Conservation (phyloP, 495 filamentous ascomycete species). For the Lophiotrema nucula region DNA sequence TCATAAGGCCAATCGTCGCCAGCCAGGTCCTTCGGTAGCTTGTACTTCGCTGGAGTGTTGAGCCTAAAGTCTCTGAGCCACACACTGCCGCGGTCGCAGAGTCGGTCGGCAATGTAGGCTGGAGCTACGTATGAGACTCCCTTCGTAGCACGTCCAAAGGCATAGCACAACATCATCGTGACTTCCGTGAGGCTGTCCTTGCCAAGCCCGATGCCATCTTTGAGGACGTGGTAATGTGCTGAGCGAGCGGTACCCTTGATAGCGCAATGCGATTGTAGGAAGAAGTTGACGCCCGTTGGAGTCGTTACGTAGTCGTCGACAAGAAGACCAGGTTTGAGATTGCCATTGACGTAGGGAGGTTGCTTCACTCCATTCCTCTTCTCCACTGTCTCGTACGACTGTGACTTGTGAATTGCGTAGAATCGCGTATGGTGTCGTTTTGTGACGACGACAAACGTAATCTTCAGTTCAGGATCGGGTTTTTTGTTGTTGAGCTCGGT, state of each 20-base stretch:
- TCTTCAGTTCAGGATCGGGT: neutral
- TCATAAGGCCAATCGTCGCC: neutral
- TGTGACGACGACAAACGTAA: conserved; percentile 9
- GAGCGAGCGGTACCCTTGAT: conserved; percentile 6
- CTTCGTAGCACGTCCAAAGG: neutral
- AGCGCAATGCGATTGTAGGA: conserved; percentile 7
- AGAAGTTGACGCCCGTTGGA: conserved; percentile 9
- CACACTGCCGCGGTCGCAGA: conserved; percentile 1
- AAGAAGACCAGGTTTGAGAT: conserved; percentile 10
- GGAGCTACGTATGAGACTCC: conserved; percentile 1
- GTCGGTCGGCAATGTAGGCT: conserved; percentile 1
- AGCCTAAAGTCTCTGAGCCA: neutral
- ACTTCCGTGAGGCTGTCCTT: neutral
- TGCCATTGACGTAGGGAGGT: neutral
- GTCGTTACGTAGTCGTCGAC: neutral
- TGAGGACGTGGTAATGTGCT: conserved; percentile 1
- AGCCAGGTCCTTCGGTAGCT: neutral
- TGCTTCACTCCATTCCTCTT: neutral
- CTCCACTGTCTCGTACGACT: neutral
- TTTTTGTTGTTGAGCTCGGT: neutral
- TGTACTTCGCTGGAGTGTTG: no score
- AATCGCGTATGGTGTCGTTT: conserved; percentile 15
- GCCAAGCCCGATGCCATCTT: conserved; percentile 11
- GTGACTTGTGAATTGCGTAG: neutral
- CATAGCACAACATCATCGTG: neutral